A percentile compares a stretch with the other conserved stretches of the same genome.
Conservation (phyloP, 805 yeast species). For the Candida adriatica region DNA sequence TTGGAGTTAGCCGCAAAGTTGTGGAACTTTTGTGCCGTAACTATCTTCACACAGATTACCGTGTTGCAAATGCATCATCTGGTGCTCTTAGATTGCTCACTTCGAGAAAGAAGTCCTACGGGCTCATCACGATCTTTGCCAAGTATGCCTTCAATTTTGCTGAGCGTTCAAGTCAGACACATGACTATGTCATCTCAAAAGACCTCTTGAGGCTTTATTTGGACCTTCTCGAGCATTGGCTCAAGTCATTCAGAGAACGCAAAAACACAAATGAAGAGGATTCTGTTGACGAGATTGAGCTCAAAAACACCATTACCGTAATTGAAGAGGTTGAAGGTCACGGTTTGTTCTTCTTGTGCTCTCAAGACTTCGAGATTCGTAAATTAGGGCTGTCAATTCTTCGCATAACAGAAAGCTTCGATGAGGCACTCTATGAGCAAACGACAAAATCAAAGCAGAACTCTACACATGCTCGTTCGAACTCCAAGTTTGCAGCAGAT, state of each 20-base stretch:
- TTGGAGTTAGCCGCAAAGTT: slow-evolving; percentile 51
- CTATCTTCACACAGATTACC: slow-evolving; percentile 56
- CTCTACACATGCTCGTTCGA: slow-evolving; percentile 40
- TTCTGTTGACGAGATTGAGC: slow-evolving; percentile 58
- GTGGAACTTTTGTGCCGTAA: slow-evolving; percentile 76
- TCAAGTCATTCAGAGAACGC: slow-evolving; percentile 47
- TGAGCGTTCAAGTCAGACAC: slow-evolving; percentile 58
- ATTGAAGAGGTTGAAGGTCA: slow-evolving; percentile 96
- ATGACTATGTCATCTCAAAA: slow-evolving; percentile 51
- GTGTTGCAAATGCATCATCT: slow-evolving; percentile 59
- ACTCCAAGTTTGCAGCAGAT: slow-evolving; percentile 70
- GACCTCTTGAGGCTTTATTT: slow-evolving; percentile 66
- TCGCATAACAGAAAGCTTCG: slow-evolving; percentile 78
- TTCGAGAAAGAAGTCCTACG: slow-evolving; percentile 59
- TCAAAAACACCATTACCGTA: slow-evolving; percentile 74
- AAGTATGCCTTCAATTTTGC: slow-evolving; percentile 74
- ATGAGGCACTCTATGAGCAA: slow-evolving; percentile 64
- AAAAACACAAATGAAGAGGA: slow-evolving; percentile 18
- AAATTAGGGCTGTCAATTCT: slow-evolving; percentile 70
- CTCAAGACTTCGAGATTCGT: slow-evolving; percentile 74
- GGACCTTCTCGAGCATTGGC: slow-evolving; percentile 78
- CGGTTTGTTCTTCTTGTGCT: slow-evolving; percentile 84
- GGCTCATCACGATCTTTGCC: slow-evolving; percentile 67
- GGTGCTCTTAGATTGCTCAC: slow-evolving; percentile 62
- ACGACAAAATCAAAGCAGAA: slow-evolving; percentile 22